Conservation (phyloP, 2,329 filamentous ascomycete genomes). For the Aspergillus thermomutatus region DNA sequence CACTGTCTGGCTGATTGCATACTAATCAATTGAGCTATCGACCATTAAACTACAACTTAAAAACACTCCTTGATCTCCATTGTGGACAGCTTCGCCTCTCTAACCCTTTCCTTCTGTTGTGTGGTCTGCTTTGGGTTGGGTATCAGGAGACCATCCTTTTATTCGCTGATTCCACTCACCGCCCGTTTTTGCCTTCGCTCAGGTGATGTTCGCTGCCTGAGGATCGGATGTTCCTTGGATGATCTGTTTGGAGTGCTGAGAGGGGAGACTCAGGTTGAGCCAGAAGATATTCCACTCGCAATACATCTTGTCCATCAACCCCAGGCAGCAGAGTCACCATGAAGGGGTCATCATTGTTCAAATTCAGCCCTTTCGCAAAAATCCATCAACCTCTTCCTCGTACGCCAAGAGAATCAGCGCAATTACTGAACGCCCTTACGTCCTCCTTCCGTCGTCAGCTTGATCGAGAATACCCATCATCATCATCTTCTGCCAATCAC, state of each 20-base stretch:
- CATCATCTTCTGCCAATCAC: conserved; percentile 18
- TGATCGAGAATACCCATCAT: conserved; percentile 54
- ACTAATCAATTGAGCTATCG: not conserved
- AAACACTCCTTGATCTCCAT: not conserved
- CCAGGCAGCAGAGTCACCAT: conserved; percentile 35
- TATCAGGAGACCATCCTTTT: not conserved
- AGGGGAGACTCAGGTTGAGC: not conserved
- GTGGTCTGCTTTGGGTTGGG: not conserved
- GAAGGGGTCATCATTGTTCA: conserved; percentile 49
- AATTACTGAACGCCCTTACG: conserved; percentile 59
- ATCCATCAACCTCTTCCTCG: conserved; percentile 52
- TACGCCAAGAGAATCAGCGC: conserved; percentile 55
- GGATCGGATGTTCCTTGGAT: not conserved
- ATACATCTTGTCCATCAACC: not conserved
- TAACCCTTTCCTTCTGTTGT: not conserved
- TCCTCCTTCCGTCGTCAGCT: conserved; percentile 62
- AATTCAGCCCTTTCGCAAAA: conserved; percentile 51
- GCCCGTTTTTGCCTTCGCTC: not conserved
- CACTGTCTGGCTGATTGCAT: not conserved
- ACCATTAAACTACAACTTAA: not conserved
- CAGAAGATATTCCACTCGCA: not conserved
- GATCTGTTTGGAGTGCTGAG: not conserved
- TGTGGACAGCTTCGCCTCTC: not conserved
- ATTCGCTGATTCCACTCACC: not conserved
- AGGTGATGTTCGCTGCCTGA: not conserved